Conservation (phyloP, 495 filamentous ascomycete species). For the Echria macrotheca region DNA sequence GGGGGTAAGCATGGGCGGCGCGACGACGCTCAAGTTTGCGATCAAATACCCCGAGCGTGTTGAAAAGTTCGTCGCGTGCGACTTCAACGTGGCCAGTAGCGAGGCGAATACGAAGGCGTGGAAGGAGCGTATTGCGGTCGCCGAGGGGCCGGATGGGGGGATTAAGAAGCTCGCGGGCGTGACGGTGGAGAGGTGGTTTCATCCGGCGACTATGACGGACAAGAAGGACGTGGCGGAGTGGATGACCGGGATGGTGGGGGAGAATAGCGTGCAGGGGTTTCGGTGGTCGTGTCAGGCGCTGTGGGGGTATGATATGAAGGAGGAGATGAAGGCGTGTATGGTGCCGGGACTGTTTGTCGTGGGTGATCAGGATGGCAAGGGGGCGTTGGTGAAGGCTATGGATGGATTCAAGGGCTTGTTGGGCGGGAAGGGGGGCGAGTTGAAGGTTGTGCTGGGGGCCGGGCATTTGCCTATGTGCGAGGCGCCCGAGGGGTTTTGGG, state of each 20-base stretch:
- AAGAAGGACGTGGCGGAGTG: constrained; percentile 47
- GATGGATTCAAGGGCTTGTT: constrained; percentile 58
- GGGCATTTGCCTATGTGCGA: constrained; percentile 84
- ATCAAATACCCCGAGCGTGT: constrained; percentile 58
- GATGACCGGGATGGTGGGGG: constrained; percentile 50
- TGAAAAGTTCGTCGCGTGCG: constrained; percentile 62
- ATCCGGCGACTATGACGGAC: constrained; percentile 47
- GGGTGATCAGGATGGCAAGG: constrained; percentile 60
- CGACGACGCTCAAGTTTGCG: constrained; percentile 64
- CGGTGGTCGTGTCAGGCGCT: constrained; percentile 63
- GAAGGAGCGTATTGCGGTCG: constrained; percentile 67
- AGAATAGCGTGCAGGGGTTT: constrained; percentile 66
- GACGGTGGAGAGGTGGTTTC: constrained; percentile 74
- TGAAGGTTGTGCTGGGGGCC: constrained; percentile 57
- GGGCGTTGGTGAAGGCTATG: constrained; percentile 72
- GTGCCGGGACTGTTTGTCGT: constrained; percentile 64
- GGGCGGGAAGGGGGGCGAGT: constrained; percentile 45
- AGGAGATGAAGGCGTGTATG: constrained; percentile 50
- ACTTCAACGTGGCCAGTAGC: constrained; percentile 65
- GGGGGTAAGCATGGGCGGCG: constrained; percentile 74
- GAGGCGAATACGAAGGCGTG: constrained; percentile 68
- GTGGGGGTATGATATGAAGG: constrained; percentile 68
- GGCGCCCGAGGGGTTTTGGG: constrained; percentile 59
- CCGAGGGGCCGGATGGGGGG: constrained; percentile 52
- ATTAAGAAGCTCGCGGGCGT: constrained; percentile 55